A percentile compares a stretch with the other conserved stretches of the same genome.
phyloP scores from a whole-genome alignment of 306 rosid genomes.

The Betula pendula region DNA sequence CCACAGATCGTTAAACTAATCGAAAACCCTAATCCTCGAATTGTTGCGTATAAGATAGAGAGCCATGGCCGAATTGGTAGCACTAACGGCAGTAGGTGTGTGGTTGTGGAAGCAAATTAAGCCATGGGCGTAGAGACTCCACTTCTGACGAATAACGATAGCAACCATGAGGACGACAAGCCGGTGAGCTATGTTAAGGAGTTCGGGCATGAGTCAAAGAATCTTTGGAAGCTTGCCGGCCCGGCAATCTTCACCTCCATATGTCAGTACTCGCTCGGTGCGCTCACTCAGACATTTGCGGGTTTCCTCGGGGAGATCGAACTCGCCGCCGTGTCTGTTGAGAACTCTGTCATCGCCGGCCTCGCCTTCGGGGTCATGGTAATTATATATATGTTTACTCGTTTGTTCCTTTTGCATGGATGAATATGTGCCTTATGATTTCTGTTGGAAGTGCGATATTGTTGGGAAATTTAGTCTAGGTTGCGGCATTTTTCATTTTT shows the following conservation, averaged over 20 bases:
- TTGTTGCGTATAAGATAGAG: background rate
- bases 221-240: constrained; percentile 53
- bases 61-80: background rate
- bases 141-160: constrained; percentile 24
- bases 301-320: constrained; percentile 53
- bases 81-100: background rate
- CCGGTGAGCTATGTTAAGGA: constrained; percentile 6
- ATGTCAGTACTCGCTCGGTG: constrained; percentile 64
- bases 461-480: no score
- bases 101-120: background rate
- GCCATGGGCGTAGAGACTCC: constrained; percentile 35
- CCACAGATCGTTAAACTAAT: background rate
- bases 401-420: background rate
- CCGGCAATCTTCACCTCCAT: constrained; percentile 61
- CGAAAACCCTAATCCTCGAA: background rate
- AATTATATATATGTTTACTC: background rate
- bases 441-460: no score
- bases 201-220: constrained; percentile 39
- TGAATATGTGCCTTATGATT: background rate
- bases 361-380: constrained; percentile 75
- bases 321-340: constrained; percentile 75
- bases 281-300: constrained; percentile 58
- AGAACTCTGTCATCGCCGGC: constrained; percentile 68
- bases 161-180: constrained; percentile 33
- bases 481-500: no score